Percentiles rank a stretch among this genome's conserved stretches.
Conservation (phyloP, 208 protist genomes). For the Porcisia deanei region DNA sequence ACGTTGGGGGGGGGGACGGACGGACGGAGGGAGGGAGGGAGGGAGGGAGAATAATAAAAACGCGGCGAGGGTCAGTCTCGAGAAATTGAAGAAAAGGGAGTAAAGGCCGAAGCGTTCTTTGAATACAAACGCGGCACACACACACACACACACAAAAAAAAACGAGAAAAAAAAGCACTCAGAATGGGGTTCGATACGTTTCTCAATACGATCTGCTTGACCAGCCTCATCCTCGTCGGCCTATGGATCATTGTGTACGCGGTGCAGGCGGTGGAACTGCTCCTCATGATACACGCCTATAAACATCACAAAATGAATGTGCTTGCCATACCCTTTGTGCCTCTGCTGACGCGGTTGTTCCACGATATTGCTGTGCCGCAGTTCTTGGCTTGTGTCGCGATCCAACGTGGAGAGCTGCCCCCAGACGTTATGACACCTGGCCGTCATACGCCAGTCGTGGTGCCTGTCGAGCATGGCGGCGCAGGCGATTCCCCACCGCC, state of each 20-base stretch:
- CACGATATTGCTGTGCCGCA: slow-evolving; percentile 44
- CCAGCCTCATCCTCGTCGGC: slow-evolving; percentile 31
- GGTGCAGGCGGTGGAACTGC: slow-evolving; percentile 24
- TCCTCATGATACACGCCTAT: slow-evolving; percentile 28
- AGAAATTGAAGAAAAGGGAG: background rate
- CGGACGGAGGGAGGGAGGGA: too few species aligned
- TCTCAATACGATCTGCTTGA: slow-evolving; percentile 44
- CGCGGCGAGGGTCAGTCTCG: background rate
- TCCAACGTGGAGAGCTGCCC: slow-evolving; percentile 23
- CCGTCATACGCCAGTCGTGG: background rate
- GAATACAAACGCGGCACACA: background rate
- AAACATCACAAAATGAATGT: slow-evolving; percentile 27
- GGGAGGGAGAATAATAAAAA: too few species aligned
- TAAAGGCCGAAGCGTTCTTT: too few species aligned
- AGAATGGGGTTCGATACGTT: slow-evolving; percentile 38
- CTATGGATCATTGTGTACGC: slow-evolving; percentile 29
- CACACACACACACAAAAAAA: background rate
- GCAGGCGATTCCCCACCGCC: background rate
- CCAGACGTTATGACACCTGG: background rate
- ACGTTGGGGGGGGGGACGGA: too few species aligned
- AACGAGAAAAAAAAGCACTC: background rate
- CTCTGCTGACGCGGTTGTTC: slow-evolving; percentile 48
- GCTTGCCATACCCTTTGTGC: slow-evolving; percentile 50
- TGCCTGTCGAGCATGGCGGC: slow-evolving; percentile 4
- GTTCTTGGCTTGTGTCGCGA: slow-evolving; percentile 35